Conservation (phyloP, 495 filamentous ascomycete genomes). For the Hyphodiscus hymeniophilus region DNA sequence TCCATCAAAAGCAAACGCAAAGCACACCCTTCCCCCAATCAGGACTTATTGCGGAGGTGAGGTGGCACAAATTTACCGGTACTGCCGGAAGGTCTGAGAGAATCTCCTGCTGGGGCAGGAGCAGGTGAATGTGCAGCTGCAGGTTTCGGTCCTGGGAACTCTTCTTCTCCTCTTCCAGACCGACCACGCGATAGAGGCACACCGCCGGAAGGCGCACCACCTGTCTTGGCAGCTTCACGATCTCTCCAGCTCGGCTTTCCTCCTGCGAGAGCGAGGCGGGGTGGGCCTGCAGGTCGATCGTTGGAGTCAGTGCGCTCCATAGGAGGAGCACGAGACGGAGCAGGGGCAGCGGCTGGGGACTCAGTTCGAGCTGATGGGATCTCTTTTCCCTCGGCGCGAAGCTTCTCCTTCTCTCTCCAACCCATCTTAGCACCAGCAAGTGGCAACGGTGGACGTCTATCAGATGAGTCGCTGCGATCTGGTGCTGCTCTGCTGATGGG, state of each 20-base stretch:
- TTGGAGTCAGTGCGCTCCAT: conserved; percentile 33
- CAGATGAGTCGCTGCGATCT: conserved; percentile 28
- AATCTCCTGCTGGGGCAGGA: conserved; percentile 12
- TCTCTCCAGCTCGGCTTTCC: conserved; percentile 74
- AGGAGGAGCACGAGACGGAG: conserved; percentile 12
- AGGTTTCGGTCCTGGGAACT: not conserved
- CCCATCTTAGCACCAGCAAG: conserved; percentile 21
- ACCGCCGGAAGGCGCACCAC: conserved; percentile 4
- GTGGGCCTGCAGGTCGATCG: conserved; percentile 49
- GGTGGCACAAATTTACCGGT: conserved; percentile 26
- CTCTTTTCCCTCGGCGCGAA: conserved; percentile 16
- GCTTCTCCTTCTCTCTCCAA: conserved; percentile 23
- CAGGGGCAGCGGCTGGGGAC: conserved; percentile 17
- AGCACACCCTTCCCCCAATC: not conserved
- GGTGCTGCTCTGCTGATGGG: conserved; percentile 13
- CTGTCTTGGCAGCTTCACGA: conserved; percentile 58
- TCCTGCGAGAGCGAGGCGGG: conserved; percentile 60
- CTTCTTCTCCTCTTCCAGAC: conserved; percentile 19
- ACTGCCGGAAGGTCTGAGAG: conserved; percentile 16
- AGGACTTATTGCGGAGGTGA: conserved; percentile 21
- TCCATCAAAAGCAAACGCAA: not conserved
- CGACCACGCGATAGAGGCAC: conserved; percentile 17
- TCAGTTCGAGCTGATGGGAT: conserved; percentile 14
- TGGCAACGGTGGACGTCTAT: conserved; percentile 23
- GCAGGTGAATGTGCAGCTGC: conserved; percentile 9